Base-by-base conservation (phyloP, 208 protist genomes). In the Blechomonas ayalai region DNA sequence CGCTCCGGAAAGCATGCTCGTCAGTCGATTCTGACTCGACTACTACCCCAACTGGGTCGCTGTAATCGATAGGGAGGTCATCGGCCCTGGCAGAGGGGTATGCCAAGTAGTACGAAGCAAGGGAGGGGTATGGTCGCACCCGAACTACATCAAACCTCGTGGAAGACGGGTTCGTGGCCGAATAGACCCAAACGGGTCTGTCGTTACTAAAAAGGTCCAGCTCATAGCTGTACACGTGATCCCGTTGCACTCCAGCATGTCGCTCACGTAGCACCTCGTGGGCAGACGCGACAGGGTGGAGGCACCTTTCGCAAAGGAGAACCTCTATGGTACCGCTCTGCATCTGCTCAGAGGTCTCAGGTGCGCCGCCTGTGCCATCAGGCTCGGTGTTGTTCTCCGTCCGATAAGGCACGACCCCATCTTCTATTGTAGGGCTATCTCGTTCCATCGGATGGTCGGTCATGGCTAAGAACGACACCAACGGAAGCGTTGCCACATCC, bases 71-170 rank as follows among this genome's bases (percentile, higher is more conserved):
- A 34, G 27, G 20, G 22, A 29, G 19, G 47, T 26, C 25, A 7
- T 6, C 7, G n/a, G n/a, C n/a, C 12, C 31, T 10, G 12, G 31
- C n/a, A 13, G 31, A n/a, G 31, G n/a, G n/a, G n/a, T 26, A 25
- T 46, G 23, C 34, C 38, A 10, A 12, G 6, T 33, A 2, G 31
- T 47, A 12, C 24, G 45, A 33, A 32, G 51, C 3, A 20, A 20
- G 2, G 24, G 12, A 12, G 45, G 20, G 35, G 43, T 55, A 23
- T 4, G 31, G 27, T 16, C 8, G 13, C 20, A 85, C 46, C 0
- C 83, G 77, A 5, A 92, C 8, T 0, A 92, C 45, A 49, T 92
- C 83, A 42, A 92, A 92, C 26, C 83, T 75, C 3, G 47, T 48
- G 16, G 50, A 40, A 18, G 37, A 57, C 7, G 79, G 73, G 57